Evolutionary conservation across 768 basidiomycete species (phyloP).

Genomic region (Mrakia gelida): DNA sequence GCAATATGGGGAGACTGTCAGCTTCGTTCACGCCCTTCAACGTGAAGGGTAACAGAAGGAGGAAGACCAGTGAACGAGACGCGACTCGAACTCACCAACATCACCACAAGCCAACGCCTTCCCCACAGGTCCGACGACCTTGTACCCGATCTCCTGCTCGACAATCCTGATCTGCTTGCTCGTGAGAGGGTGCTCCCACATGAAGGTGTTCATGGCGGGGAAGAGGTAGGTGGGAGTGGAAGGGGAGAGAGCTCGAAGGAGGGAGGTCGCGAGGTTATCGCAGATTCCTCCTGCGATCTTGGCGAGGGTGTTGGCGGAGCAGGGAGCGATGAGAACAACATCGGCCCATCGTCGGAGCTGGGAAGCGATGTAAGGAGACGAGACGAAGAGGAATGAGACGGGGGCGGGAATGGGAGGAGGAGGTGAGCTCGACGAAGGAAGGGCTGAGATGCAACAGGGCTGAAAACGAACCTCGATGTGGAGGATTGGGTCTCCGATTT

Average conservation of each 20-base stretch:
- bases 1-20: not conserved
- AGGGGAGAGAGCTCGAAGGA: slow-evolving; percentile 77
- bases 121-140: slow-evolving; percentile 78
- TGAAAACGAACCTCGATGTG: slow-evolving; percentile 73
- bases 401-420: not conserved
- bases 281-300: slow-evolving; percentile 86
- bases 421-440: not conserved
- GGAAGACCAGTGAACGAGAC: no score
- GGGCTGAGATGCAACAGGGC: not conserved
- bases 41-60: no score
- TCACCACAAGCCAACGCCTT: slow-evolving; percentile 90
- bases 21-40: not conserved
- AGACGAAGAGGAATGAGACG: not conserved
- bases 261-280: slow-evolving; percentile 73
- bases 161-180: slow-evolving; percentile 72
- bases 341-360: slow-evolving; percentile 75
- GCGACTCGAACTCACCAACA: slow-evolving; percentile 56
- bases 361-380: no score
- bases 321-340: slow-evolving; percentile 88
- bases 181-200: slow-evolving; percentile 93
- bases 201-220: slow-evolving; percentile 97
- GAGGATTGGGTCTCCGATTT: slow-evolving; percentile 83
- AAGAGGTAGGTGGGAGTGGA: slow-evolving; percentile 83
- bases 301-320: slow-evolving; percentile 91
- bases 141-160: slow-evolving; percentile 69